These are phyloP conservation scores for Akanthomyces uredinophilus DNA, from an alignment of 2,329 filamentous ascomycete genomes.

Conservation along the genomic window DNA sequence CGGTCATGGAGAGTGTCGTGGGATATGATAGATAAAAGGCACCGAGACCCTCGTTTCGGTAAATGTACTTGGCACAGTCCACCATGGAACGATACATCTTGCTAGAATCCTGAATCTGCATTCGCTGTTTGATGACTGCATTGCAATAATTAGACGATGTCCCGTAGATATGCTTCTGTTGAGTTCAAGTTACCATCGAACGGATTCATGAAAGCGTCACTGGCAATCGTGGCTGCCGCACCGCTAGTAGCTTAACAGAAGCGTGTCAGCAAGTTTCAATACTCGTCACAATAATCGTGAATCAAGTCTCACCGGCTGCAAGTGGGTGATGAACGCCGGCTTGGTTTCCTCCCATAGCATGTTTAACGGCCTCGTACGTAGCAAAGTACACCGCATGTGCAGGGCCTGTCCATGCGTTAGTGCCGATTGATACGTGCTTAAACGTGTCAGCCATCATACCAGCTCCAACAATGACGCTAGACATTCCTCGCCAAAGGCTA, in stretches of 20 bases:
- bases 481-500: slow-evolving; percentile 93
- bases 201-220: slow-evolving; percentile 98
- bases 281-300: not conserved
- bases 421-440: slow-evolving; percentile 10
- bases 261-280: not conserved
- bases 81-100: slow-evolving; percentile 77
- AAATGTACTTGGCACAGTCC: slow-evolving; percentile 85
- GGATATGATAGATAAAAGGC: slow-evolving; percentile 99
- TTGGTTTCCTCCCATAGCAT: slow-evolving; percentile 88
- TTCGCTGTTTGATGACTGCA: slow-evolving; percentile 95
- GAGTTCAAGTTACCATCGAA: slow-evolving; percentile 73
- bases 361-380: slow-evolving; percentile 96
- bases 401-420: slow-evolving; percentile 58
- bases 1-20: slow-evolving; percentile 96
- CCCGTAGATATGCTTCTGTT: too few species aligned
- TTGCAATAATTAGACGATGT: not conserved
- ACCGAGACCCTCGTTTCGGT: slow-evolving; percentile 76
- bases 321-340: slow-evolving; percentile 84
- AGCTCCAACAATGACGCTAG: slow-evolving; percentile 91
- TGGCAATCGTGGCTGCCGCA: slow-evolving; percentile 91
- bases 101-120: slow-evolving; percentile 95
- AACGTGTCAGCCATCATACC: slow-evolving; percentile 51
- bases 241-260: slow-evolving; percentile 72
- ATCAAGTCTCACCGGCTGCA: slow-evolving; percentile 65
- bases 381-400: slow-evolving; percentile 98